A percentile compares a stretch with the other conserved stretches of the same genome.
phyloP scores from a whole-genome alignment of 2,329 filamentous ascomycete genomes.

The Nigrospora oryzae region DNA sequence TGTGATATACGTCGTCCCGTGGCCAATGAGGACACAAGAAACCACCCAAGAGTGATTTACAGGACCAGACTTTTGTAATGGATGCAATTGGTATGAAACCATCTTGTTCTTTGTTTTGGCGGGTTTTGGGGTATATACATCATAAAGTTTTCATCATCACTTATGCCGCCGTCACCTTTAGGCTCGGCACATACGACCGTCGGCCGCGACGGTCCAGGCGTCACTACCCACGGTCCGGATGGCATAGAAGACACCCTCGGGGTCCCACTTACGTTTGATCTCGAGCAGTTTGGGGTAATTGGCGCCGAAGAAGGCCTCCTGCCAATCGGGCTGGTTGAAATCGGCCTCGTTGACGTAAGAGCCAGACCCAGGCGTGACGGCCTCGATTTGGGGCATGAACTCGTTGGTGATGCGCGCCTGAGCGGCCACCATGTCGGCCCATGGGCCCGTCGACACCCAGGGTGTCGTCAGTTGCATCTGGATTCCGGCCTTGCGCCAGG shows the following conservation, averaged over 20 bases:
- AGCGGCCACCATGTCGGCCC: constrained; percentile 13
- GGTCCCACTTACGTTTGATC: constrained; percentile 35
- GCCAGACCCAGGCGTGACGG: constrained; percentile 14
- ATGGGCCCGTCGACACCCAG: constrained; percentile 9
- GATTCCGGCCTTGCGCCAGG: constrained; percentile 21
- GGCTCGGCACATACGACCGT: constrained; percentile 10
- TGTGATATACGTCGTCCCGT: too few relatives aligned
- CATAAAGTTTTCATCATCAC: too few relatives aligned
- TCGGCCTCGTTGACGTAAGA: constrained; percentile 33
- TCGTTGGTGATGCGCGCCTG: constrained; percentile 21
- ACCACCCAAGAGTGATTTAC: too few relatives aligned
- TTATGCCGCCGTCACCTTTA: not conserved
- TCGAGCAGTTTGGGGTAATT: constrained; percentile 22
- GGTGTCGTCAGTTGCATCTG: constrained; percentile 17
- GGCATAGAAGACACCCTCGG: constrained; percentile 27
- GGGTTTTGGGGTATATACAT: too few relatives aligned
- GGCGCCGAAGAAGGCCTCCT: constrained; percentile 24
- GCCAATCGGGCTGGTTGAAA: constrained; percentile 23
- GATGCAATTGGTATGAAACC: too few relatives aligned
- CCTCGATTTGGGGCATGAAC: constrained; percentile 18
- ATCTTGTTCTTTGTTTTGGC: too few relatives aligned
- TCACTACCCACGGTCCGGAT: constrained; percentile 32
- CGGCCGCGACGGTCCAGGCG: constrained; percentile 21
- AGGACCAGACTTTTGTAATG: too few relatives aligned
- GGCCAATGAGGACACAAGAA: too few relatives aligned